Percentiles rank a stretch among this genome's conserved stretches.
These are phyloP conservation scores for sweet orange (Citrus sinensis) DNA, from an alignment of 345 rosid genomes.

Conservation along the genomic window DNA sequence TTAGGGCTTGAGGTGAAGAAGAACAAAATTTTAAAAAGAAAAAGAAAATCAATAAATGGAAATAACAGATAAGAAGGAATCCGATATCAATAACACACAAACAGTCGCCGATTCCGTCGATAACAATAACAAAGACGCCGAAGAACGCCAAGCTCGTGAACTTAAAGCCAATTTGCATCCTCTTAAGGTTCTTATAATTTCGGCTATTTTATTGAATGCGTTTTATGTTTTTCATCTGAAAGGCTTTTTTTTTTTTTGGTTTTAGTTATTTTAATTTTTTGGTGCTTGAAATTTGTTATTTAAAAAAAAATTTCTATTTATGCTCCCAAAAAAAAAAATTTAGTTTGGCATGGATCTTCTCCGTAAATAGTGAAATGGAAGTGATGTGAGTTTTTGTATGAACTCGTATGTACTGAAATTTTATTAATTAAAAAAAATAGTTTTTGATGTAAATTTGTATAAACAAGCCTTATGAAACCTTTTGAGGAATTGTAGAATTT, in stretches of 20 bases:
- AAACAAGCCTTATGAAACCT: not conserved
- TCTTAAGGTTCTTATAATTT: conserved; percentile 51
- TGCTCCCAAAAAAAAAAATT: not conserved
- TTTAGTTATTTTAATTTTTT: not conserved
- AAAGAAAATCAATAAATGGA: conserved; percentile 45
- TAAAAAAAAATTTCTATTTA: too few relatives aligned
- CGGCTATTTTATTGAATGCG: not conserved
- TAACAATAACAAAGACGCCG: conserved; percentile 29
- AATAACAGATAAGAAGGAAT: conserved; percentile 56
- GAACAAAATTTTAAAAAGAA: not conserved
- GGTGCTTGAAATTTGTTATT: not conserved
- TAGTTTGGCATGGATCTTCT: not conserved
- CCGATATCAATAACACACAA: conserved; percentile 36
- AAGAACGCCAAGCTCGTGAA: conserved; percentile 73
- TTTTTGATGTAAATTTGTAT: not conserved
- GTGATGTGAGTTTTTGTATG: not conserved
- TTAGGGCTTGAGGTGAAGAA: conserved; percentile 29
- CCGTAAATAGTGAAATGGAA: not conserved
- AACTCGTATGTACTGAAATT: not conserved
- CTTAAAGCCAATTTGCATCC: conserved; percentile 87
- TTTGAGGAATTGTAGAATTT: not conserved
- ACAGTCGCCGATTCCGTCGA: conserved; percentile 22
- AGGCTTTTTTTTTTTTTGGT: not conserved
- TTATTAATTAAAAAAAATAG: not conserved
- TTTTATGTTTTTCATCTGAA: not conserved